Conservation (phyloP, 2,329 filamentous ascomycete genomes). For the Diaporthe helianthi region DNA sequence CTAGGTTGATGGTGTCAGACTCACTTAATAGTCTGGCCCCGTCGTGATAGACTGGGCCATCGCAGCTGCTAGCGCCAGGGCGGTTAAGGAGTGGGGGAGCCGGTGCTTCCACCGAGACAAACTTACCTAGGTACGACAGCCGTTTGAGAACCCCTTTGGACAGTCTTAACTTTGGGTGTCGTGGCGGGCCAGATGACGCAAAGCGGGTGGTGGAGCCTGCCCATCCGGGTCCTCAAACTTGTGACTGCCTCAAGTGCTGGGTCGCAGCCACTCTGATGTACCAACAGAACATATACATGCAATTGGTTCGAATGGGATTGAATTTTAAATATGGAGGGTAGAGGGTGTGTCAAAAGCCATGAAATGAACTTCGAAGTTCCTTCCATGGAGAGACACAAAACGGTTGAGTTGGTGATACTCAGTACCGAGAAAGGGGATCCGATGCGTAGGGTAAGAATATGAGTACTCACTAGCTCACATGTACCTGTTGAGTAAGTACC, state of each 20-base stretch:
- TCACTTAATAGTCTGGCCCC: no score
- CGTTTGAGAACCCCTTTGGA: constrained; percentile 5
- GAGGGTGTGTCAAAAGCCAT: not conserved
- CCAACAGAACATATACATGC: not conserved
- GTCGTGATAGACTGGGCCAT: no score
- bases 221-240: constrained; percentile 15
- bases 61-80: not conserved
- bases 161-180: not conserved
- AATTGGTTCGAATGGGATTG: not conserved
- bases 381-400: no score
- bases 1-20: no score
- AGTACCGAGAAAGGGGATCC: no score
- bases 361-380: no score
- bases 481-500: not conserved
- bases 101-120: no score
- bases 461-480: not conserved
- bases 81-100: no score
- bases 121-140: not conserved
- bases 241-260: not conserved
- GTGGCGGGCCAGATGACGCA: not conserved
- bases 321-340: accelerated
- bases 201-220: not conserved
- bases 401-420: not conserved
- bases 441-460: no score
- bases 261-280: not conserved